Conservation (phyloP, 2,329 filamentous ascomycete genomes). For the Plenodomus biglobosus region DNA sequence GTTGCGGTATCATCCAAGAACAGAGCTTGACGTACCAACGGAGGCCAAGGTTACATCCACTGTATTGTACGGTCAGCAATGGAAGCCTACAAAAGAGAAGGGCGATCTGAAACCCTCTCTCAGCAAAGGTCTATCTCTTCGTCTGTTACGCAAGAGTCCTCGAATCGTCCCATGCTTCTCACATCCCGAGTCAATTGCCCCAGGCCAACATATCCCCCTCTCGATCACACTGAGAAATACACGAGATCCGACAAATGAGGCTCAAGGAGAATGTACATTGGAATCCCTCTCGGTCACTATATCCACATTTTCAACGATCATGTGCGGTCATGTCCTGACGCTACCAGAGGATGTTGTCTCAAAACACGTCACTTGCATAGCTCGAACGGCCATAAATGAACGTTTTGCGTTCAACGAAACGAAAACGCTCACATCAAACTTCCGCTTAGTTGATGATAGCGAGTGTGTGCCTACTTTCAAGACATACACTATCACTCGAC, state of each 20-base stretch:
- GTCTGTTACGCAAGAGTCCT: slow-evolving; percentile 16
- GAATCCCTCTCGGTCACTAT: slow-evolving; percentile 34
- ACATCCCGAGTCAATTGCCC: slow-evolving; percentile 31
- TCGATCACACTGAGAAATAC: slow-evolving; percentile 28
- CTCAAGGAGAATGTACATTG: slow-evolving; percentile 25
- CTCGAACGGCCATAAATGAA: slow-evolving; percentile 26
- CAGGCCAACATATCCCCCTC: slow-evolving; percentile 39
- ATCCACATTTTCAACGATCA: slow-evolving; percentile 36
- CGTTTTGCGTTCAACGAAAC: slow-evolving; percentile 23
- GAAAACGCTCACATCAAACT: slow-evolving; percentile 29
- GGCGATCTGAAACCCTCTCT: slow-evolving; percentile 17
- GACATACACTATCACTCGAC: slow-evolving; percentile 37
- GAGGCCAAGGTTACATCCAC: slow-evolving; percentile 24
- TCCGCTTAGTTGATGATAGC: slow-evolving; percentile 36
- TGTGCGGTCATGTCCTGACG: slow-evolving; percentile 28
- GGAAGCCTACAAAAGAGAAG: slow-evolving; percentile 25
- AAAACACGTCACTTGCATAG: slow-evolving; percentile 38
- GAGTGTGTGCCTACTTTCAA: slow-evolving; percentile 42
- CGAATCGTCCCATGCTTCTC: slow-evolving; percentile 36
- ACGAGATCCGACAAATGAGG: slow-evolving; percentile 20
- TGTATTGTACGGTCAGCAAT: slow-evolving; percentile 33
- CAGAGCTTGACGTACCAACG: slow-evolving; percentile 10
- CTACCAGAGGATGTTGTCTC: slow-evolving; percentile 34
- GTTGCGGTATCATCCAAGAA: slow-evolving; percentile 31
- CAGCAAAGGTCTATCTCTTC: slow-evolving; percentile 26